Conservation (phyloP, 169 alveolate species). For the Eimeria sp. region DNA sequence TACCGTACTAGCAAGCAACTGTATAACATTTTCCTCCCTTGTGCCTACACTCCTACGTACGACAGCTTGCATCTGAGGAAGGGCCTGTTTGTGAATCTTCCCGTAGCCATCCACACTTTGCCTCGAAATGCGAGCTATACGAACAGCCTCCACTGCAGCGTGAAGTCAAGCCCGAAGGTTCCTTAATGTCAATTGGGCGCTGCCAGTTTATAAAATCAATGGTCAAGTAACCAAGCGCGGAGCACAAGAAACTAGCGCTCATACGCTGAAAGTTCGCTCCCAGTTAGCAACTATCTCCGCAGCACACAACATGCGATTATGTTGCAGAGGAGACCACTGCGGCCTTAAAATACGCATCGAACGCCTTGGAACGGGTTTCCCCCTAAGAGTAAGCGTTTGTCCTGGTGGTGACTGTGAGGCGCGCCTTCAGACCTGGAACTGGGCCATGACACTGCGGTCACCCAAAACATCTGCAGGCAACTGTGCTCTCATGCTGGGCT, state of each 20-base stretch:
- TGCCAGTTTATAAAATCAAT: not conserved
- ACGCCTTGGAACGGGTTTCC: not conserved
- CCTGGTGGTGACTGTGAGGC: not conserved
- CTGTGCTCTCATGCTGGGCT: not conserved
- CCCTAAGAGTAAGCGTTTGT: not conserved
- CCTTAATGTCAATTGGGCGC: not conserved
- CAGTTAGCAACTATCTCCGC: not conserved
- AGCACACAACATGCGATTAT: not conserved
- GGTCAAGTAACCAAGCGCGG: not conserved
- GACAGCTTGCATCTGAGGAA: not conserved
- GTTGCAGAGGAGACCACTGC: not conserved
- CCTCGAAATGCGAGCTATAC: not conserved
- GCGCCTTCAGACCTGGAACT: slow-evolving; percentile 34
- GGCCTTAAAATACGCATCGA: not conserved
- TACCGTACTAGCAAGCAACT: not conserved
- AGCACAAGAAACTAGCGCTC: not conserved
- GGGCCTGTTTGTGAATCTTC: not conserved
- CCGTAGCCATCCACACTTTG: not conserved
- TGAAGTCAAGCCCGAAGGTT: too few relatives aligned
- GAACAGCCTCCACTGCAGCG: not conserved
- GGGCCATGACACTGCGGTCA: slow-evolving; percentile 44
- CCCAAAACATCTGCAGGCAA: not conserved
- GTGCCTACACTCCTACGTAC: not conserved
- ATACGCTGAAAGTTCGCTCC: not conserved
- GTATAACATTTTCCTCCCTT: not conserved